Evolutionary conservation across 495 filamentous ascomycete genomes (phyloP), one percentile per base, ranked within the genome.

Genomic region (Penicillium egyptiacum): DNA sequence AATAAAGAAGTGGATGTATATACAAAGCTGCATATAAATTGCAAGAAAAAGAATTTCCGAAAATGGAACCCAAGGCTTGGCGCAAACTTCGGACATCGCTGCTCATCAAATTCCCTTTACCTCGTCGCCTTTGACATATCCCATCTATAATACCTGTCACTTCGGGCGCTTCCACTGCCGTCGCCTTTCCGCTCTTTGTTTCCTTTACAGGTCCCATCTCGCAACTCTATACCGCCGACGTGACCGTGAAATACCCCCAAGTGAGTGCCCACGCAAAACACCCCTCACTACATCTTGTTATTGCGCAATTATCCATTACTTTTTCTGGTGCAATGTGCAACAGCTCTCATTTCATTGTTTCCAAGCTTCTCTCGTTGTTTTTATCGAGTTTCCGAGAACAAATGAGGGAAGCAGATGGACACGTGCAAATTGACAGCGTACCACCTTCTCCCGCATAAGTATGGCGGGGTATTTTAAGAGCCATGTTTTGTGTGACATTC

Each of bases 61-160:
- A 64, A 64, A 31, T 51, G 66, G 63, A 46, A 61, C 20, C 9
- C 30, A 50, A 35, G 58, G 62, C 66, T 69, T 69, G 66, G 66
- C 66, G 58, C 49, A 31, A 43, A 67, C 66, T 55, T 69, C 66
- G 50, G 58, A 60, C 57, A 49, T 49, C 57, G 55, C 61, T 50
- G 57, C 62, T 42, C 61, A 47, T 58, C 17, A 55, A 23, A 23
- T 40, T 37, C 23, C 17, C n/a, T 12, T 48, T 51, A 39, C 11
- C 16, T 41, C 41, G 52, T 43, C 42, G 49, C 50, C 43, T 25
- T 50, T 56, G 20, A 40, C 45, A 41, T 39, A 33, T 48, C 5
- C 22, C 22, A 20, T 25, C 55, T 22, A 26, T 25, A 22, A 28
- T 37, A 55, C 22, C 33, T 48, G 7, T 45, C 28, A 16, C 33